Base-by-base conservation (phyloP, 2,329 filamentous ascomycete genomes). In the Arachnomyces sp. region DNA sequence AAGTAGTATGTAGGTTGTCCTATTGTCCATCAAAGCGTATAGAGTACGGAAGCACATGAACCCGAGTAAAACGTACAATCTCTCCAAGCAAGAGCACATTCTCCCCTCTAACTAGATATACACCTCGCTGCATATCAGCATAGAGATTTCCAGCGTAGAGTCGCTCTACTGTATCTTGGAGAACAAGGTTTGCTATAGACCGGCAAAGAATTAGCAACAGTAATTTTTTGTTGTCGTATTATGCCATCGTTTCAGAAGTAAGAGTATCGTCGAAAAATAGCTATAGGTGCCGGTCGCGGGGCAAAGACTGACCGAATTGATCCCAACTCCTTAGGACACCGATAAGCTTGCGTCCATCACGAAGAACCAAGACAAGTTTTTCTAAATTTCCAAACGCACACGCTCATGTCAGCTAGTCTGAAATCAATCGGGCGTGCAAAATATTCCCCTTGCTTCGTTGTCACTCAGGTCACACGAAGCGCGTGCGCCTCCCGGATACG, bases 81-180 rank as follows among this genome's bases (percentile, higher is more conserved):
- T 96, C 93, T 29, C 92, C 92, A 13, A 96, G 75, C 33, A 98
- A 72, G 38, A 95, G 73, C n/a, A 98, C 92, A 62, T 98, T 98
- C 69, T 98, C 92, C 51, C 92, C 92, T 44, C 92, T 77, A 34
- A 98, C 86, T 28, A 96, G 77, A 67, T 92, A 96, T 47, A 94
- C 80, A 36, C 92, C 92, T 43, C 87, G 80, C 8, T 80, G 73
- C 44, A 94, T 77, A 61, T 98, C 92, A 45, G 87, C 86, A 60
- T 87, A 96, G 38, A 93, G 57, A 40, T 76, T 66, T 60, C 77
- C 59, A 12, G 80, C 79, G 60, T 90, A 95, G 52, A 95, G 78
- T 42, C 92, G 80, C 68, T 98, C 92, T 49, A 86, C 74, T 17
- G 92, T 95, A 53, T 88, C 86, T 66, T 95, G 89, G 38, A 98